Evolutionary conservation across 2,329 filamentous ascomycete species (phyloP), one percentile per base, ranked within the genome.

Genomic region (Fusarium piperis): DNA sequence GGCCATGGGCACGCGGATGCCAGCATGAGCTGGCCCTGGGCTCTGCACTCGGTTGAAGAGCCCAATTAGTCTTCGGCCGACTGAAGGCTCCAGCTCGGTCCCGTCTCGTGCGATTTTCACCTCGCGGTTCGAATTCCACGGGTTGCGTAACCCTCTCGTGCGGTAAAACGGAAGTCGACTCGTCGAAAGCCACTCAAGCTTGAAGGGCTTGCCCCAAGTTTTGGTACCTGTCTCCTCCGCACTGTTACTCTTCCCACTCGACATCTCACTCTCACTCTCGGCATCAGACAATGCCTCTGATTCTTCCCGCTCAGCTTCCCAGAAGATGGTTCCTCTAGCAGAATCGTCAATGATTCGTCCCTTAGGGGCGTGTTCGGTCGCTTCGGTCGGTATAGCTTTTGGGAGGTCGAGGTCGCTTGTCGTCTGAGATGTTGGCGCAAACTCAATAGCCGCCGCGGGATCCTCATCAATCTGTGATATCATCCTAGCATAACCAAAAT

Each of bases 21-120:
- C 76, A 62, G 79, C 75, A 16, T 79, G 74, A 30, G 76, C 66
- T 2, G 78, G 71, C 2, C 73, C 76, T 8, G 85, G 81, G 41
- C 80, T 85, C 62, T 86, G 85, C 1, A 80, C 79, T 16, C 87
- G 83, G 74, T 93, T 92, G 80, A 98, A 98, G 76, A 98, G 87
- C 48, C 91, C 90, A 69, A 97, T 86, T 60, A 98, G 83, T 75
- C 90, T 90, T 75, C 90, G 89, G 6, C 95, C 95, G 46, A 97
- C 89, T 32, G 86, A 89, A 30, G 95, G 93, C 81, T 98, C 95
- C 59, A 98, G 85, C 80, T 98, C 95, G 0, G 95, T 98, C 2
- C 95, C 95, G 76, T 98, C 95, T 76, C 95, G 88, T 26, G 95
- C 95, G 78, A 98, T 97, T 82, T 98, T 98, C 69, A 98, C 93